phyloP scores from a whole-genome alignment of 805 yeast species.

The Debaryomyces hansenii region DNA sequence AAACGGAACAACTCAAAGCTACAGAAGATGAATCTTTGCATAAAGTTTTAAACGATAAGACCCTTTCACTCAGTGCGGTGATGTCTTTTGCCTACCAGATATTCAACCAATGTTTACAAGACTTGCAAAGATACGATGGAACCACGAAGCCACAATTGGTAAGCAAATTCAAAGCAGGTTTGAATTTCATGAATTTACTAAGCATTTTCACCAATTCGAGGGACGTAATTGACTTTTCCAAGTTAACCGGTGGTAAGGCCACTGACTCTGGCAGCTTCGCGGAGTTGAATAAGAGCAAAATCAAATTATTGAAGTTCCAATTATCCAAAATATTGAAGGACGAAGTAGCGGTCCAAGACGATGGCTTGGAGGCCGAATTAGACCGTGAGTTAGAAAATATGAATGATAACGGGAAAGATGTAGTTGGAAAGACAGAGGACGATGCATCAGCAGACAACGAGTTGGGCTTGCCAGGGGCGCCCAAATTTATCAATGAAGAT shows the following conservation, averaged over 20 bases:
- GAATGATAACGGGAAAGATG: not conserved
- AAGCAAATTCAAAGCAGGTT: conserved; percentile 34
- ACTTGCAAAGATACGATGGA: conserved; percentile 20
- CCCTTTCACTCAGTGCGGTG: conserved; percentile 37
- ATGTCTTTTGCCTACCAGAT: conserved; percentile 35
- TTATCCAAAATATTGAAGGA: conserved; percentile 39
- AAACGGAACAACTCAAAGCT: conserved; percentile 60
- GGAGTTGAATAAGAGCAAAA: conserved; percentile 28
- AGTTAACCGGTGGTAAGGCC: conserved; percentile 36
- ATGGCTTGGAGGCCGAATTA: conserved; percentile 27
- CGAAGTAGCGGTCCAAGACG: conserved; percentile 26
- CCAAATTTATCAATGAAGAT: not conserved
- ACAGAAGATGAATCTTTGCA: conserved; percentile 39
- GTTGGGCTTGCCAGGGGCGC: not conserved
- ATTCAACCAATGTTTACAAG: conserved; percentile 31
- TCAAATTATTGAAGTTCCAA: conserved; percentile 37
- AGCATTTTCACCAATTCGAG: conserved; percentile 24
- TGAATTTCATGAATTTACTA: conserved; percentile 33
- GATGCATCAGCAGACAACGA: not conserved
- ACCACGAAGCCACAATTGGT: conserved; percentile 29
- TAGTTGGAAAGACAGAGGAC: not conserved
- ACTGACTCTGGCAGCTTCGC: conserved; percentile 21
- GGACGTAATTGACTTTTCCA: conserved; percentile 27
- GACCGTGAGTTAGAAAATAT: conserved; percentile 20
- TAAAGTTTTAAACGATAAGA: conserved; percentile 59